phyloP scores from a whole-genome alignment of 352 stramenopile genomes.

The Globisporangium polare region DNA sequence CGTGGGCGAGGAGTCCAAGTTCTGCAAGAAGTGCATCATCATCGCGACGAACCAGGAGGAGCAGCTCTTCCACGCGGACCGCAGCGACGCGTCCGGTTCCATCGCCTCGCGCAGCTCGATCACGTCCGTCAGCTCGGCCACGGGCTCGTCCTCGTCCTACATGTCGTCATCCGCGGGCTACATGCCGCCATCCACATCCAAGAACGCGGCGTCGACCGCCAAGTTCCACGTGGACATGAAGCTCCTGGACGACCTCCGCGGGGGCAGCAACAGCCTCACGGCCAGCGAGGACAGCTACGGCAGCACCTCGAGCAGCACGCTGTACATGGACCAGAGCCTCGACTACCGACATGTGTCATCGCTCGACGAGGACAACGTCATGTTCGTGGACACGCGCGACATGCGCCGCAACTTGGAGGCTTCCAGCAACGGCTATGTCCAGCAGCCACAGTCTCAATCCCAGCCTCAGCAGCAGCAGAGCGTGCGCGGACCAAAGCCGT shows the following conservation, averaged over 20 bases:
- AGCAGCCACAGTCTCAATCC: background rate
- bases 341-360: constrained; percentile 25
- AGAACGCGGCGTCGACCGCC: background rate
- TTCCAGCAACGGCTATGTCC: no score
- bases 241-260: constrained; percentile 27
- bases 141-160: constrained; percentile 9
- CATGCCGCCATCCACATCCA: background rate
- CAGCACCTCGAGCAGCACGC: constrained; percentile 13
- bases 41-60: constrained; percentile 43
- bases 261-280: constrained; percentile 19
- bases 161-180: background rate
- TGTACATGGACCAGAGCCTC: constrained; percentile 18
- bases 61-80: constrained; percentile 16
- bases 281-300: constrained; percentile 44
- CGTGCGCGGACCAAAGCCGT: background rate
- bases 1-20: constrained; percentile 51
- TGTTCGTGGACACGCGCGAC: constrained; percentile 35
- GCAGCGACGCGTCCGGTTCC: constrained; percentile 25
- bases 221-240: constrained; percentile 42
- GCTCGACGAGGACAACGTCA: constrained; percentile 37
- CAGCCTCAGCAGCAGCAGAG: background rate
- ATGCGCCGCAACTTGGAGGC: constrained; percentile 25
- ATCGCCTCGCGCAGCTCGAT: constrained; percentile 22
- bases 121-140: constrained; percentile 9
- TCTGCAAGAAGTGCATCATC: constrained; percentile 73